Evolutionary conservation across 78 protist species (phyloP).

Genomic region (Speleostelium caveatum): DNA sequence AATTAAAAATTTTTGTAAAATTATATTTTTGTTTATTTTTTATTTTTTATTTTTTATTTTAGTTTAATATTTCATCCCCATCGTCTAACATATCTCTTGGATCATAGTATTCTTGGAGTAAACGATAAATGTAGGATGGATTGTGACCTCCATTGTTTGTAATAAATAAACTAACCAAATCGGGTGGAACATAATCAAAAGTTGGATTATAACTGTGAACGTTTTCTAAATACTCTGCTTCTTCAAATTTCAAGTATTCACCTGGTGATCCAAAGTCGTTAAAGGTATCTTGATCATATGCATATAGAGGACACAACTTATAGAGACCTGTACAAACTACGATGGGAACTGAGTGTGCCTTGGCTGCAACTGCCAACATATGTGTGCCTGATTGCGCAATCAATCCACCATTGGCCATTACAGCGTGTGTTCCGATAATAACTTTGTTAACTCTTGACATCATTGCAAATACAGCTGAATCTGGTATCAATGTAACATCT

Average conservation of each 20-base stretch:
- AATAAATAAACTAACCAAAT: conserved; percentile 90
- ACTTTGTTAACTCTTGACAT: conserved; percentile 96
- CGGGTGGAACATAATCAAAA: conserved; percentile 96
- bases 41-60: neutral
- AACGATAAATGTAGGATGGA: conserved; percentile 93
- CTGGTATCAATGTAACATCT: conserved; percentile 88
- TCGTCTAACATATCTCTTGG: conserved; percentile 84
- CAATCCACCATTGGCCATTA: conserved; percentile 98
- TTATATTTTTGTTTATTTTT: neutral
- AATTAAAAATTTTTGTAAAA: conserved; percentile 1
- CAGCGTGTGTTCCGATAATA: conserved; percentile 86
- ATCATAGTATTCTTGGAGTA: conserved; percentile 89
- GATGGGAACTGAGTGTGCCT: conserved; percentile 93
- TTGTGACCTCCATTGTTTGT: conserved; percentile 92
- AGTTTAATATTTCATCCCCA: neutral
- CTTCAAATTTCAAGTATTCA: conserved; percentile 64
- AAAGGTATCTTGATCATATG: conserved; percentile 92
- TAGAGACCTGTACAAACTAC: conserved; percentile 92
- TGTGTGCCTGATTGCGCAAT: conserved; percentile 92
- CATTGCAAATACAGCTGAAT: conserved; percentile 92
- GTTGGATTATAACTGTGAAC: conserved; percentile 87
- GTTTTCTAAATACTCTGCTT: conserved; percentile 60
- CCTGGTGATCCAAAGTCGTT: conserved; percentile 84
- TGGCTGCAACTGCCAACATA: conserved; percentile 94
- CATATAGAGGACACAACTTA: conserved; percentile 91